Percentiles rank a stretch among this genome's conserved stretches.
Conservation (phyloP, 352 stramenopile species). For the Phytopythium delawarense region DNA sequence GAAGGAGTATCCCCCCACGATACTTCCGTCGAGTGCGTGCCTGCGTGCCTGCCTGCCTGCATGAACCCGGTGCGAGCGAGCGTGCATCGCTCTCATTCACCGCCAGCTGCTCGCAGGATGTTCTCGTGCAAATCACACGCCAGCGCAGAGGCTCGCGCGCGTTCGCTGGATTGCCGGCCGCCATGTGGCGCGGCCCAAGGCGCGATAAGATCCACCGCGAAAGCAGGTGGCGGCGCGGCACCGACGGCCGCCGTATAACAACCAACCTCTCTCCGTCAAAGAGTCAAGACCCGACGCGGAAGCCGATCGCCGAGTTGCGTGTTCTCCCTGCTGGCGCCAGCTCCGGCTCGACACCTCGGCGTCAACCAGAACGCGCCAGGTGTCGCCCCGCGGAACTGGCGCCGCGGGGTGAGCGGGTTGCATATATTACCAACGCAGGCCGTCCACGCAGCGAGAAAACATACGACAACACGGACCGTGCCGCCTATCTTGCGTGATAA, state of each 20-base stretch:
- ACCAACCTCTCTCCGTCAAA: no score
- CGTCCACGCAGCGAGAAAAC: not conserved
- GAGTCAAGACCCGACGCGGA: no score
- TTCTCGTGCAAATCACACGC: not conserved
- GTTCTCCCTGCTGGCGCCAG: no score
- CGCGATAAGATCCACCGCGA: constrained; percentile 6
- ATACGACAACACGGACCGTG: not conserved
- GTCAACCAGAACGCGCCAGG: no score
- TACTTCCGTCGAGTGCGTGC: no score
- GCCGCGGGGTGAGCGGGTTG: no score
- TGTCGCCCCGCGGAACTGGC: no score
- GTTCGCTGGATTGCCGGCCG: not conserved
- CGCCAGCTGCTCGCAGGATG: not conserved
- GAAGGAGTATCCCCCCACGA: not conserved
- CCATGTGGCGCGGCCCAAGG: not conserved
- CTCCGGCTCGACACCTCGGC: no score
- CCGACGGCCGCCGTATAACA: no score
- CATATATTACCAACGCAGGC: not conserved
- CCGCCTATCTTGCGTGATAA: not conserved
- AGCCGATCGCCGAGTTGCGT: no score
- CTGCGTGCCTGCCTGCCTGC: no score
- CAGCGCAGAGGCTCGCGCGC: no score
- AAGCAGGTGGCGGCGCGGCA: not conserved
- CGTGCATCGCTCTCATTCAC: not conserved
- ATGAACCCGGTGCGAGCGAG: not conserved